Percentiles rank a stretch among this genome's conserved stretches.
Evolutionary conservation across 2,329 filamentous ascomycete genomes (phyloP).

Genomic region (Exophiala calicioides): DNA sequence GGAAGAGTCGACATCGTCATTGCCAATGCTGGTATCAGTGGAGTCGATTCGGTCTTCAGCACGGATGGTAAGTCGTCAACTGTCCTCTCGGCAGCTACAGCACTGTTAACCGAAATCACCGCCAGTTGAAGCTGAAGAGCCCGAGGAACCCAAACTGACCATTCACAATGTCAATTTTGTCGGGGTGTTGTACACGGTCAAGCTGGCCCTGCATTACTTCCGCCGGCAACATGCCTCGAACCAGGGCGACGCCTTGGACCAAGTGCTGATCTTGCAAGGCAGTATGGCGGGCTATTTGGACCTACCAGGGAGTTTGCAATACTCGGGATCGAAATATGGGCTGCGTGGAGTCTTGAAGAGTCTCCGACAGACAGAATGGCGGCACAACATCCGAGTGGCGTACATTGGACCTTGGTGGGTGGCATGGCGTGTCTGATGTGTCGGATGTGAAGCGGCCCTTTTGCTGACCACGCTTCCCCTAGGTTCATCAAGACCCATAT

Average conservation of each 20-base stretch:
- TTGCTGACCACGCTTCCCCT: not conserved
- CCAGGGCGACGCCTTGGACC: slow-evolving; percentile 29
- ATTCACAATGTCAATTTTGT: slow-evolving; percentile 35
- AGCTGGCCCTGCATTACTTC: slow-evolving; percentile 39
- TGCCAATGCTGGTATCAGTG: slow-evolving; percentile 65
- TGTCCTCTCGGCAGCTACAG: slow-evolving; percentile 24
- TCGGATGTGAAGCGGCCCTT: no score
- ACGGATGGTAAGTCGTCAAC: slow-evolving; percentile 25
- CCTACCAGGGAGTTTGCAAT: slow-evolving; percentile 37
- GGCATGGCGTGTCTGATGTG: no score
- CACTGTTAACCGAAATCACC: slow-evolving; percentile 39
- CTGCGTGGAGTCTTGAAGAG: slow-evolving; percentile 43
- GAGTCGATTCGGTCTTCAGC: slow-evolving; percentile 36
- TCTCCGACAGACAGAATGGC: slow-evolving; percentile 35
- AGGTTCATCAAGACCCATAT: slow-evolving; percentile 41
- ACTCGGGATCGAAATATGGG: slow-evolving; percentile 41
- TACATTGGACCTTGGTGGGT: slow-evolving; percentile 42
- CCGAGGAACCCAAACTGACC: slow-evolving; percentile 37
- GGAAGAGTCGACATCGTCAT: slow-evolving; percentile 65
- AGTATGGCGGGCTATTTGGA: slow-evolving; percentile 40
- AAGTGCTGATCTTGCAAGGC: slow-evolving; percentile 37
- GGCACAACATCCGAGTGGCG: slow-evolving; percentile 44
- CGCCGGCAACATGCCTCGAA: slow-evolving; percentile 31
- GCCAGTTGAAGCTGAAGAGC: slow-evolving; percentile 28
- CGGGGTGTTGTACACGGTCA: slow-evolving; percentile 28